Evolutionary conservation across 768 basidiomycete genomes (phyloP).

Genomic region (Tylopilus rubrobrunneus): DNA sequence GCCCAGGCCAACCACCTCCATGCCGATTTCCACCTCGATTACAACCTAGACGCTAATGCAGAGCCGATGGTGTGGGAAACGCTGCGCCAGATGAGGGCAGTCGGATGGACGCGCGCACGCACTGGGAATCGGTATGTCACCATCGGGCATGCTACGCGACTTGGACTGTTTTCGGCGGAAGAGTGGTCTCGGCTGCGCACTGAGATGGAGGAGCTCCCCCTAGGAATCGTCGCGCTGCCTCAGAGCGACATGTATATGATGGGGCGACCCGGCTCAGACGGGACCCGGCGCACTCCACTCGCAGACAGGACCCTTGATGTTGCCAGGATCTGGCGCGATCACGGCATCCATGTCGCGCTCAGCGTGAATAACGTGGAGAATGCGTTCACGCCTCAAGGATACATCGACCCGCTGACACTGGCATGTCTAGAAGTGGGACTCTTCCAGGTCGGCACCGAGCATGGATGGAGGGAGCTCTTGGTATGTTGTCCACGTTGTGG

Average conservation of each 20-base stretch:
- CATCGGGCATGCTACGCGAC: slow-evolving; percentile 59
- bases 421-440: slow-evolving; percentile 55
- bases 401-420: slow-evolving; percentile 56
- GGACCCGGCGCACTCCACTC: slow-evolving; percentile 29
- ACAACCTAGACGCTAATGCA: slow-evolving; percentile 49
- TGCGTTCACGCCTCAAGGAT: slow-evolving; percentile 67
- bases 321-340: slow-evolving; percentile 41
- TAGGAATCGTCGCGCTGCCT: slow-evolving; percentile 54
- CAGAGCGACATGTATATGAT: slow-evolving; percentile 71
- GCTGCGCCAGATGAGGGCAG: slow-evolving; percentile 37
- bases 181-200: slow-evolving; percentile 45
- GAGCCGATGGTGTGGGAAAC: slow-evolving; percentile 57
- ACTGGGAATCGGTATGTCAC: slow-evolving; percentile 40
- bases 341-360: slow-evolving; percentile 48
- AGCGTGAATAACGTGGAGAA: slow-evolving; percentile 65
- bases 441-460: slow-evolving; percentile 53
- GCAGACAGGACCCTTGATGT: slow-evolving; percentile 55
- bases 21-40: slow-evolving; percentile 67
- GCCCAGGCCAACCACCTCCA: slow-evolving; percentile 37
- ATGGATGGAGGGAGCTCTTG: slow-evolving; percentile 43
- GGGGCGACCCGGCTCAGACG: slow-evolving; percentile 35
- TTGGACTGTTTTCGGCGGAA: slow-evolving; percentile 44
- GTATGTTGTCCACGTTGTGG: slow-evolving; percentile 32
- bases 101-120: slow-evolving; percentile 24
- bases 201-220: slow-evolving; percentile 39